These are phyloP conservation scores for Eucalyptus marginata DNA, from an alignment of 345 rosid genomes.

Conservation along the genomic window DNA sequence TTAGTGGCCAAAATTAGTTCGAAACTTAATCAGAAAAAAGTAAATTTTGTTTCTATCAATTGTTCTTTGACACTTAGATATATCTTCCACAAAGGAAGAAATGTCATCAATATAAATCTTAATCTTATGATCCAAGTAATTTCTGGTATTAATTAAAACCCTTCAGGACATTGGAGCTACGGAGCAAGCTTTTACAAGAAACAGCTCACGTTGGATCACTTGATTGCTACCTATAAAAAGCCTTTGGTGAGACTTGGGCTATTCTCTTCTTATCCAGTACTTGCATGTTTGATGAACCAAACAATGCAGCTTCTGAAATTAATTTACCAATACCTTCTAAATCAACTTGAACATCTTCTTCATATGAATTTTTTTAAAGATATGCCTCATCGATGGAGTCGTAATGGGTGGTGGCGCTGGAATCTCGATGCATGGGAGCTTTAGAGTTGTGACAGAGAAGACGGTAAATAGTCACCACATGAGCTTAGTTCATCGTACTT, in stretches of 20 bases:
- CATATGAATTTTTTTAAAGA: neutral
- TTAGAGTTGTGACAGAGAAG: neutral
- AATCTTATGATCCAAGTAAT: neutral
- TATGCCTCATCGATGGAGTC: neutral
- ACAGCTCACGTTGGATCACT: neutral
- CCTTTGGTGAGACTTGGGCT: neutral
- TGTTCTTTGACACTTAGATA: no score
- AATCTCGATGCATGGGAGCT: neutral
- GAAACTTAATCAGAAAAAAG: neutral
- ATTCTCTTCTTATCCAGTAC: neutral
- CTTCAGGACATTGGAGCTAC: constrained; percentile 10
- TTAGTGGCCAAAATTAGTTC: no score
- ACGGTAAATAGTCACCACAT: neutral
- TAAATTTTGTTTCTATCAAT: no score
- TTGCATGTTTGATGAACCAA: neutral
- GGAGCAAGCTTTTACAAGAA: constrained; percentile 1
- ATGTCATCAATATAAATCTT: no score
- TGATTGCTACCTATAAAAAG: constrained; percentile 3
- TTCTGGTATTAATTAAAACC: neutral
- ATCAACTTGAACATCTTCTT: neutral
- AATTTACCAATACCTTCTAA: no score
- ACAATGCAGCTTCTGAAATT: no score
- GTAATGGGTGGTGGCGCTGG: constrained; percentile 4
- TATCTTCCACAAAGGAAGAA: no score
- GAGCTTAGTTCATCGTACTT: no score